These are phyloP conservation scores for Phytophthora citrophthora DNA, from an alignment of 352 stramenopile species.

Conservation along the genomic window DNA sequence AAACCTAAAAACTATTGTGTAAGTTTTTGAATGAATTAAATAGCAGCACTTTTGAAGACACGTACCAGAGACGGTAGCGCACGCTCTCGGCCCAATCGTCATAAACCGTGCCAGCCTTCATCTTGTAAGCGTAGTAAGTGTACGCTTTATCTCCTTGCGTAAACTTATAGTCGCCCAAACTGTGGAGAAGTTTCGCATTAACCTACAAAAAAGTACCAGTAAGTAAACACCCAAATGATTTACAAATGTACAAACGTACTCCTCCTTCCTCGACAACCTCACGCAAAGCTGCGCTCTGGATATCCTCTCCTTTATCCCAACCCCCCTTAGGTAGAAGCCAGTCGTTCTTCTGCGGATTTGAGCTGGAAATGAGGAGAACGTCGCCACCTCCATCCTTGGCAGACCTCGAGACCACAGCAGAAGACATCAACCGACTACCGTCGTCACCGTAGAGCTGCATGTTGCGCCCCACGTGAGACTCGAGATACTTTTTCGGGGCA, in stretches of 20 bases:
- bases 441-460: neutral
- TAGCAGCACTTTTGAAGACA: neutral
- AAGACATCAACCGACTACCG: neutral
- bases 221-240: neutral
- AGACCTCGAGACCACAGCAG: neutral
- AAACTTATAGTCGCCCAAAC: neutral
- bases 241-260: conserved; percentile 2
- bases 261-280: conserved; percentile 30
- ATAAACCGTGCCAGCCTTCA: neutral
- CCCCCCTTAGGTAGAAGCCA: conserved; percentile 29
- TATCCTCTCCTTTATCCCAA: conserved; percentile 15
- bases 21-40: no score
- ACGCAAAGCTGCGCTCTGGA: conserved; percentile 8
- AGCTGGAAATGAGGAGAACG: conserved; percentile 26
- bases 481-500: neutral
- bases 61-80: neutral
- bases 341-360: conserved; percentile 20
- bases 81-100: neutral
- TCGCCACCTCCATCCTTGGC: neutral
- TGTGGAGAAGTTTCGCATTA: neutral
- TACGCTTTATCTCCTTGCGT: neutral
- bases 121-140: neutral
- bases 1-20: neutral
- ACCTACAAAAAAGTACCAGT: neutral
- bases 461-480: conserved; percentile 5